phyloP scores from a whole-genome alignment of 83 land plant species.

The Picea abies region DNA sequence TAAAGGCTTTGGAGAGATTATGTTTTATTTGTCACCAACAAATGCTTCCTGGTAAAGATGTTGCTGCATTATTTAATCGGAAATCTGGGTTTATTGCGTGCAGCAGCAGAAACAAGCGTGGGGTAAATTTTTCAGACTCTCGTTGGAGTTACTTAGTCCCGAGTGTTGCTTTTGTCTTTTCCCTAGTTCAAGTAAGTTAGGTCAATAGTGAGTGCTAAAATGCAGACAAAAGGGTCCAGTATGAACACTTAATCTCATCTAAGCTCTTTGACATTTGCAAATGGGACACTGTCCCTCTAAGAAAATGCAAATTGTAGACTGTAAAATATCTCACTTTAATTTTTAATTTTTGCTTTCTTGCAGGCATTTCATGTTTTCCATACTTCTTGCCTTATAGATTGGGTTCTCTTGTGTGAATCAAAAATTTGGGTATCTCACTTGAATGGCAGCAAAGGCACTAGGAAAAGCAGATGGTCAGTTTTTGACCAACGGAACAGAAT shows the following conservation, averaged over 20 bases:
- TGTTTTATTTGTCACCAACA: conserved; percentile 92
- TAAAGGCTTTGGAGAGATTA: conserved; percentile 55
- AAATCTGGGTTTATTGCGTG: conserved; percentile 77
- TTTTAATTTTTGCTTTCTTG: conserved; percentile 12
- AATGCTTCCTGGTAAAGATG: conserved; percentile 86
- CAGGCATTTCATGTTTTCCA: conserved; percentile 96
- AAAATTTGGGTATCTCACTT: conserved; percentile 48
- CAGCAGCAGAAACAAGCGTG: conserved; percentile 85
- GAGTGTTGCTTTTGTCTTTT: neutral
- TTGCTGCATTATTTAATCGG: conserved; percentile 78
- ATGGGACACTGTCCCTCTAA: too few species aligned
- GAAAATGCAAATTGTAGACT: neutral
- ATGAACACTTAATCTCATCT: neutral
- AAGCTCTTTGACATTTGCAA: too few species aligned
- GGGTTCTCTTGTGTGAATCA: conserved; percentile 81
- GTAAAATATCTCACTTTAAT: conserved; percentile 2
- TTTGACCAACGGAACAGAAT: conserved; percentile 15
- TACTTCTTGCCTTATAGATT: conserved; percentile 81
- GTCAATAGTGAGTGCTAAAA: neutral
- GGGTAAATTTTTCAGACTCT: conserved; percentile 48
- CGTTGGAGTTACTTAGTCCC: neutral
- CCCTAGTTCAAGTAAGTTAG: neutral
- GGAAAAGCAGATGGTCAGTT: conserved; percentile 34
- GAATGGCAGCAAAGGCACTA: conserved; percentile 14
- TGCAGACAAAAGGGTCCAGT: neutral